Evolutionary conservation across 257 asterid genomes (phyloP).

Genomic region (Petrea volubilis): DNA sequence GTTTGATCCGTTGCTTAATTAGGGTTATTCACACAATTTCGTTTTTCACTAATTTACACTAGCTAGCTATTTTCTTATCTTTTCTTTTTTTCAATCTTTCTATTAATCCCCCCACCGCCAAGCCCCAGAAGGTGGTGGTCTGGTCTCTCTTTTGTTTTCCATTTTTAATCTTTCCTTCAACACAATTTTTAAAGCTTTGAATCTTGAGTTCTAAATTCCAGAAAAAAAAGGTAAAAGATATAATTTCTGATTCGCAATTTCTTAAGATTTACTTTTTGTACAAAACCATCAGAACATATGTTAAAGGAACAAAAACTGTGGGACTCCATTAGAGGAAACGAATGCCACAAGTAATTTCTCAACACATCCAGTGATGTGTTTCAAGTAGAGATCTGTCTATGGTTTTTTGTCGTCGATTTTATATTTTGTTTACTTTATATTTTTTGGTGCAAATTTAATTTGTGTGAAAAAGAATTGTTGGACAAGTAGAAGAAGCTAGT

Average conservation of each 20-base stretch:
- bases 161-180: background rate
- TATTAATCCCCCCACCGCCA: background rate
- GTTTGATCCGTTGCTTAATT: constrained; percentile 1
- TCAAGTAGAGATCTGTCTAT: no score
- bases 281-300: background rate
- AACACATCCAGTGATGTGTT: no score
- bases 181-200: background rate
- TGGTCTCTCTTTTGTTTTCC: background rate
- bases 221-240: background rate
- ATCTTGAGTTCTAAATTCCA: background rate
- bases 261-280: background rate
- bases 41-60: no score
- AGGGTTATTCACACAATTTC: constrained; percentile 18
- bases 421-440: no score
- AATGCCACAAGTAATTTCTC: no score
- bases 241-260: background rate
- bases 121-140: background rate
- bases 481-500: no score
- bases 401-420: no score
- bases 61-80: background rate
- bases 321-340: background rate
- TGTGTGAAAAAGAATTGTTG: no score
- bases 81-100: background rate
- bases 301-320: background rate
- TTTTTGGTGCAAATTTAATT: no score